These are phyloP conservation scores for Linnemannia schmuckeri DNA, from an alignment of 192 early-diverging fungal species.

Conservation along the genomic window DNA sequence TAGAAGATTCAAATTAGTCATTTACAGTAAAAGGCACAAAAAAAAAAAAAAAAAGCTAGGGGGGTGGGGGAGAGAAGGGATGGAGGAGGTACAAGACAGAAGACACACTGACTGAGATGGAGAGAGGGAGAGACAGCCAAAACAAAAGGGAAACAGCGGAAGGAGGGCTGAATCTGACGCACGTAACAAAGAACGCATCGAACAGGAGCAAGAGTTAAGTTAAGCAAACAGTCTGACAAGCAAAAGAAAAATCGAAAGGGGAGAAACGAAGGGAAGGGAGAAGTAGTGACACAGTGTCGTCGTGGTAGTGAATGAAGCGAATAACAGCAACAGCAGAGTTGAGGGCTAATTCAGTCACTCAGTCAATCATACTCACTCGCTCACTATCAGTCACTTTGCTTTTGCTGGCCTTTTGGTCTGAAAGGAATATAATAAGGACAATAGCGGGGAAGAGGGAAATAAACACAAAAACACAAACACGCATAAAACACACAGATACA, in stretches of 20 bases:
- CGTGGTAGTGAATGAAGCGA: neutral
- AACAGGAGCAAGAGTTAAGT: neutral
- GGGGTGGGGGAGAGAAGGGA: neutral
- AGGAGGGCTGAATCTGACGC: slow-evolving; percentile 6
- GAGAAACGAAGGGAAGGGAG: neutral
- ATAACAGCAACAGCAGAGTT: neutral
- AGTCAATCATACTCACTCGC: too few relatives aligned
- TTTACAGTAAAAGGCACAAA: neutral
- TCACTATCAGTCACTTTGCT: too few relatives aligned
- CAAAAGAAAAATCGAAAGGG: neutral
- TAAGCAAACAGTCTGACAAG: neutral
- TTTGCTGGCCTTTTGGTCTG: neutral
- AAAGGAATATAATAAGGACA: neutral
- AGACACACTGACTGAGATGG: neutral
- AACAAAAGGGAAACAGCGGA: neutral
- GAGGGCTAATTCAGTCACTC: neutral
- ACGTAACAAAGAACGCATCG: slow-evolving; percentile 10
- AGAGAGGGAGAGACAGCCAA: neutral
- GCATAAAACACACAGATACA: neutral
- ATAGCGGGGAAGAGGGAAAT: neutral
- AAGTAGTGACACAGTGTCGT: neutral
- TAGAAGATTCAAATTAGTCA: slow-evolving; percentile 30
- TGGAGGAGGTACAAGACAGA: neutral
- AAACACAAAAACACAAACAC: neutral
- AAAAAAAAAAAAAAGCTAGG: neutral